A percentile compares a stretch with the other conserved stretches of the same genome.
phyloP scores from a whole-genome alignment of 2,329 filamentous ascomycete genomes.

The Microsporum audouinii region DNA sequence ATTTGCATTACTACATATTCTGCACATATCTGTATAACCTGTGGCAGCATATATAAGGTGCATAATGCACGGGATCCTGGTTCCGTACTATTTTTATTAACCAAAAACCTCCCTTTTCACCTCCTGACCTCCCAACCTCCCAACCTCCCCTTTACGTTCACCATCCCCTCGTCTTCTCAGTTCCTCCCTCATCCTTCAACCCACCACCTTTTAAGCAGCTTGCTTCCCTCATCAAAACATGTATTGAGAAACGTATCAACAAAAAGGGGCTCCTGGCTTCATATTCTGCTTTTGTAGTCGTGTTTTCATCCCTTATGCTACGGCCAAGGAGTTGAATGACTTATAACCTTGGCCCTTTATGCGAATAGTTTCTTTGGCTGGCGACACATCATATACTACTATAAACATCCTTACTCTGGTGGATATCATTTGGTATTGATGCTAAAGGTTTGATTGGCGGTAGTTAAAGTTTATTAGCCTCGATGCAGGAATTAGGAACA shows the following conservation, averaged over 20 bases:
- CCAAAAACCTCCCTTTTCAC: background rate
- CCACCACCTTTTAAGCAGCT: background rate
- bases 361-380: too few relatives aligned
- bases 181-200: background rate
- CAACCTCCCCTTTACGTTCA: background rate
- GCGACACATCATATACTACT: too few relatives aligned
- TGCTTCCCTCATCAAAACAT: background rate
- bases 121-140: background rate
- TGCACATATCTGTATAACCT: background rate
- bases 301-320: background rate
- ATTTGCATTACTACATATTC: background rate
- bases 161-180: background rate
- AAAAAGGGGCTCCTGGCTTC: background rate
- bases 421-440: too few relatives aligned
- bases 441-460: too few relatives aligned
- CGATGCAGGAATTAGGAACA: too few relatives aligned
- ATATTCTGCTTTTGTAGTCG: background rate
- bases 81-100: background rate
- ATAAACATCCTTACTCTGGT: too few relatives aligned
- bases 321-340: background rate
- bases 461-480: too few relatives aligned
- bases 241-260: slow-evolving; percentile 3
- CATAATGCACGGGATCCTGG: slow-evolving; percentile 1
- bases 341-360: background rate
- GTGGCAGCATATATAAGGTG: slow-evolving; percentile 2